phyloP scores from a whole-genome alignment of 1,139 yeast species.

The Nakaseomyces sp. region DNA sequence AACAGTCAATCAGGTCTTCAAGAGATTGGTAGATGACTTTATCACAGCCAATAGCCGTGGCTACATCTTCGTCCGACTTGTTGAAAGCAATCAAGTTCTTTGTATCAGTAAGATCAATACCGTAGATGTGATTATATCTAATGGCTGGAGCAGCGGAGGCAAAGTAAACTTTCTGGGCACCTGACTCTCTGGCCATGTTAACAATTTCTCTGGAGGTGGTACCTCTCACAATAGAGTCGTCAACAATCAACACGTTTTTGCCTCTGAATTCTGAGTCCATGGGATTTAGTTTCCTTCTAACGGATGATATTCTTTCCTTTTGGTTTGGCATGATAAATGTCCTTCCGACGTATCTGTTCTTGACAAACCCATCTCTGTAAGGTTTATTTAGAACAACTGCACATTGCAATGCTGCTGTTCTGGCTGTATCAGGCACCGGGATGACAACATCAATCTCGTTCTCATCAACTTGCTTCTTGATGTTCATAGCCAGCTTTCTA shows the following conservation, averaged over 20 bases:
- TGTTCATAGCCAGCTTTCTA: constrained; percentile 68
- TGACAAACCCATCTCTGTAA: constrained; percentile 94
- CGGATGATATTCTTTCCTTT: constrained; percentile 86
- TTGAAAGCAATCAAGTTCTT: constrained; percentile 87
- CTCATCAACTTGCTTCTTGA: constrained; percentile 39
- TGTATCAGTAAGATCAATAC: constrained; percentile 93
- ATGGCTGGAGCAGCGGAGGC: constrained; percentile 98
- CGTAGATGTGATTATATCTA: constrained; percentile 89
- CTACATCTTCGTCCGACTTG: constrained; percentile 64
- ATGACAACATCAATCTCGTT: constrained; percentile 85
- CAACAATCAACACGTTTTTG: constrained; percentile 83
- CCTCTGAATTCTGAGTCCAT: constrained; percentile 88
- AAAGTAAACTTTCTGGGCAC: constrained; percentile 84
- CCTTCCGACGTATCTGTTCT: constrained; percentile 93
- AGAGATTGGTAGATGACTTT: constrained; percentile 80
- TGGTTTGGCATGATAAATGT: constrained; percentile 99
- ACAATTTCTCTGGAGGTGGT: constrained; percentile 95
- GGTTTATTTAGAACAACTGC: constrained; percentile 74
- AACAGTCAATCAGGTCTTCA: constrained; percentile 73
- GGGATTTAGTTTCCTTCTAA: constrained; percentile 88
- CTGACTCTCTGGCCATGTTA: constrained; percentile 96
- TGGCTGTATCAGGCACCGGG: constrained; percentile 96
- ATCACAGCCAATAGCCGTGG: constrained; percentile 83
- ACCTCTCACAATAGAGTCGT: constrained; percentile 95
- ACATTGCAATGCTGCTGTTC: constrained; percentile 90